These are phyloP conservation scores for Astragalus membranaceus DNA, from an alignment of 306 rosid genomes.

Conservation along the genomic window DNA sequence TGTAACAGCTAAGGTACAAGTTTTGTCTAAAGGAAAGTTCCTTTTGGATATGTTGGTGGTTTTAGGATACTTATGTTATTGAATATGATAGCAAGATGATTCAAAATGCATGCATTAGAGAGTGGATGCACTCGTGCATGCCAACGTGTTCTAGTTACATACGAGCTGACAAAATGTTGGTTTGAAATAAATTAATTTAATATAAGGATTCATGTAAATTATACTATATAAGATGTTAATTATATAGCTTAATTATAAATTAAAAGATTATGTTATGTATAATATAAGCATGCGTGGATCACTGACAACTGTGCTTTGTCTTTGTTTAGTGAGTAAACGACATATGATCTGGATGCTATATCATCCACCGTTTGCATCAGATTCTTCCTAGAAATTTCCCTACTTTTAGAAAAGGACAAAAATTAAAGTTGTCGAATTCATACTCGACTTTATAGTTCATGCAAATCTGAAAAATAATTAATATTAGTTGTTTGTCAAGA, in stretches of 20 bases:
- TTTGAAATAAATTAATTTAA: not conserved
- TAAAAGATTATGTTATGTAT: not conserved
- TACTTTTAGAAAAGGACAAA: slow-evolving; percentile 4
- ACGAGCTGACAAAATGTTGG: slow-evolving; percentile 6
- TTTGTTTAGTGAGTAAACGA: slow-evolving; percentile 6
- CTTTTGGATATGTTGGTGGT: slow-evolving; percentile 18
- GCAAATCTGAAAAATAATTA: not conserved
- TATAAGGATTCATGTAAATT: too few species aligned
- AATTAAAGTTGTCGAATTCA: slow-evolving; percentile 5
- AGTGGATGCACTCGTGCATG: slow-evolving; percentile 29
- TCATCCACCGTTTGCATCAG: not conserved
- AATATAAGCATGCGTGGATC: not conserved
- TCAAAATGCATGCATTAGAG: slow-evolving; percentile 7
- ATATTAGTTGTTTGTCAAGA: not conserved
- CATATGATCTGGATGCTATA: slow-evolving; percentile 15
- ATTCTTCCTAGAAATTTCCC: slow-evolving; percentile 26
- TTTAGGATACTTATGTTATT: slow-evolving; percentile 23
- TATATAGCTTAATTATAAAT: not conserved
- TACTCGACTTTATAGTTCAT: not conserved
- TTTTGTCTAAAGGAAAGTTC: slow-evolving; percentile 38
- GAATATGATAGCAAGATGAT: not conserved
- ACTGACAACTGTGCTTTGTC: slow-evolving; percentile 22
- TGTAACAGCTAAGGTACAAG: slow-evolving; percentile 38
- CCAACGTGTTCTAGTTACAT: slow-evolving; percentile 16
- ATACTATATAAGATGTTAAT: too few species aligned